Conservation (phyloP, 2,329 filamentous ascomycete species). For the Fusarium marasasianum region DNA sequence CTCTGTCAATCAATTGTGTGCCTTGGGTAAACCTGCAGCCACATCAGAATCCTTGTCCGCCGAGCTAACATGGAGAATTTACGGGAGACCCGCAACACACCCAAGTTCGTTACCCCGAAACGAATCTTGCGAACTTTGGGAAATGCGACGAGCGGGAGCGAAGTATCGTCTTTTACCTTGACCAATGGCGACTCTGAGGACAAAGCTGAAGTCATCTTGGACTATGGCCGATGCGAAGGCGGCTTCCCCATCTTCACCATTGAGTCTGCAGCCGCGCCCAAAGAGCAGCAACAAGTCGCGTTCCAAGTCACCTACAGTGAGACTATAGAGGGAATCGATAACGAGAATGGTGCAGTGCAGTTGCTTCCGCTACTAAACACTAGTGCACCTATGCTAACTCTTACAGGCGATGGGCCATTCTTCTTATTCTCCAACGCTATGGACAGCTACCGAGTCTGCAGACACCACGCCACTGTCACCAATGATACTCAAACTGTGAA, state of each 20-base stretch:
- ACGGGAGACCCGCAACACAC: too few species aligned
- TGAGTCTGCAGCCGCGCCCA: neutral
- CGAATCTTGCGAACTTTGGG: neutral
- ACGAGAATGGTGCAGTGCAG: neutral
- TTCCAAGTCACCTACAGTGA: constrained; percentile 1
- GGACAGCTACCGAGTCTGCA: constrained; percentile 1
- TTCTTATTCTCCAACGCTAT: constrained; percentile 2
- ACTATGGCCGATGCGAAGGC: constrained; percentile 1
- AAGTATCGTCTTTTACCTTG: neutral
- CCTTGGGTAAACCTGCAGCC: too few species aligned
- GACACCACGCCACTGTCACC: neutral
- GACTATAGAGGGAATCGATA: neutral
- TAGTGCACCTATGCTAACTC: neutral
- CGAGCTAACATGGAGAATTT: neutral
- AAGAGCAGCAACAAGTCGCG: neutral
- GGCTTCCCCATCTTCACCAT: neutral
- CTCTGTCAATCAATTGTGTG: too few species aligned
- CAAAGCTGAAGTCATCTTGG: neutral
- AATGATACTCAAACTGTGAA: neutral
- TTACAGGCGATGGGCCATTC: constrained; percentile 1
- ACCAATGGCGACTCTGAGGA: fast-evolving
- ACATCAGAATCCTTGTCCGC: neutral
- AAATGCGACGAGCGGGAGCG: fast-evolving
- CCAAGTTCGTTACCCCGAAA: neutral
- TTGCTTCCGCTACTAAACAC: fast-evolving